phyloP scores from a whole-genome alignment of 2,329 filamentous ascomycete genomes.

The Blumeriella jaapii region DNA sequence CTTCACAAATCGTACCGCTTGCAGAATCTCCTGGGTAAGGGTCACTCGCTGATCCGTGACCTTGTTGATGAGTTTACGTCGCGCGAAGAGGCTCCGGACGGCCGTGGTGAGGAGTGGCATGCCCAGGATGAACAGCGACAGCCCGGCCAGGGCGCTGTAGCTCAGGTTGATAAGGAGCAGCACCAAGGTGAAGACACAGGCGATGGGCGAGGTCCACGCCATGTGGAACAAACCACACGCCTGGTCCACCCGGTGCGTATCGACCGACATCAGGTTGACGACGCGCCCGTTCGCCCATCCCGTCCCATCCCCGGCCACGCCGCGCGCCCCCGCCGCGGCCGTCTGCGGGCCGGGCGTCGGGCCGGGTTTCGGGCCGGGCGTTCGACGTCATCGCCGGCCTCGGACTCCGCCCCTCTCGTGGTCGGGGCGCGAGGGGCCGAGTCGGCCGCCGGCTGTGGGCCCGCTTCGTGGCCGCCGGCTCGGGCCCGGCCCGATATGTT shows the following conservation, averaged over 20 bases:
- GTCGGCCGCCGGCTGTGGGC: slow-evolving; percentile 29
- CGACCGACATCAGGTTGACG: slow-evolving; percentile 87
- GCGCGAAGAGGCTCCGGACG: slow-evolving; percentile 63
- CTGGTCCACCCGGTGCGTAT: slow-evolving; percentile 86
- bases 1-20: slow-evolving; percentile 89
- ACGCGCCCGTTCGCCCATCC: slow-evolving; percentile 93
- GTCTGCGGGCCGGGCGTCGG: slow-evolving; percentile 29
- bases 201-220: slow-evolving; percentile 75
- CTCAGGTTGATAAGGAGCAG: slow-evolving; percentile 77
- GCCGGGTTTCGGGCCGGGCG: too few species aligned
- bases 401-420: too few species aligned
- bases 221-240: slow-evolving; percentile 84
- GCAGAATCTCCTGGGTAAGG: slow-evolving; percentile 83
- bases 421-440: too few species aligned
- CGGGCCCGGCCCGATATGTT: slow-evolving; percentile 77
- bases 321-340: slow-evolving; percentile 32
- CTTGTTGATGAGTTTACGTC: slow-evolving; percentile 76
- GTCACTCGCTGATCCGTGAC: slow-evolving; percentile 87
- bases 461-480: slow-evolving; percentile 55
- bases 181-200: slow-evolving; percentile 65
- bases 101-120: slow-evolving; percentile 68
- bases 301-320: slow-evolving; percentile 54
- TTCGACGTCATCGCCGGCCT: slow-evolving; percentile 33
- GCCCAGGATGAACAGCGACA: slow-evolving; percentile 67
- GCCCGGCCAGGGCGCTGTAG: slow-evolving; percentile 83